Conservation (phyloP, 1,284 basidiomycete genomes). For the Golubevia sp. region DNA sequence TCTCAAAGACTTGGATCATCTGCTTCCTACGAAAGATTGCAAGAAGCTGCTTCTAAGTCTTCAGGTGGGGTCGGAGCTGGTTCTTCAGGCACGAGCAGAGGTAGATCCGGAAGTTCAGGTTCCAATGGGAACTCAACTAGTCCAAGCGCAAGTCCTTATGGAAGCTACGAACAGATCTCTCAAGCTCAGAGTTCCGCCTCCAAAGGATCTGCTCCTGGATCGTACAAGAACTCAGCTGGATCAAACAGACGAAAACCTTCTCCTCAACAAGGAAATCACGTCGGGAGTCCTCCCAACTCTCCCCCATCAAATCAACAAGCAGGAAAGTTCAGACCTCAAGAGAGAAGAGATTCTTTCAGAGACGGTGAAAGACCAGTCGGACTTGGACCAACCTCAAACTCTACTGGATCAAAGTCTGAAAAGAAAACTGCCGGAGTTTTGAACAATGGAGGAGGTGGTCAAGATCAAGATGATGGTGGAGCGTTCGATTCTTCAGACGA, state of each 20-base stretch:
- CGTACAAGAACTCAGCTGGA: neutral
- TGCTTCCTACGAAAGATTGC: constrained; percentile 46
- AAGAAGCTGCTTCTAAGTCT: constrained; percentile 23
- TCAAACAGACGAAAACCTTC: neutral
- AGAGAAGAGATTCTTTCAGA: neutral
- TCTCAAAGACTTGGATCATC: constrained; percentile 41
- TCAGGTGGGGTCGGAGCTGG: neutral
- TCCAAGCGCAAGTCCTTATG: neutral
- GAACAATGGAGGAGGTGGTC: neutral
- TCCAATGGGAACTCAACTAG: neutral
- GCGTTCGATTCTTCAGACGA: neutral
- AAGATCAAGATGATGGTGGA: neutral
- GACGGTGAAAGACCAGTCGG: neutral
- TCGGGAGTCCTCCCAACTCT: neutral
- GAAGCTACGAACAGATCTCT: neutral
- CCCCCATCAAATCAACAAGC: neutral
- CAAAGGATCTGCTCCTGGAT: neutral
- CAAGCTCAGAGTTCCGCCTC: too few species aligned
- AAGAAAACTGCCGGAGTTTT: neutral
- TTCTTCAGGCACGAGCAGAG: neutral
- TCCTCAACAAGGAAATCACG: neutral
- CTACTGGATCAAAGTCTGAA: neutral
- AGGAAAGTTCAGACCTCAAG: neutral
- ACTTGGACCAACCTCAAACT: neutral
- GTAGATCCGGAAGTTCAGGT: neutral